phyloP scores from a whole-genome alignment of 371 early-diverging fungal species.

The Mucor indicus region DNA sequence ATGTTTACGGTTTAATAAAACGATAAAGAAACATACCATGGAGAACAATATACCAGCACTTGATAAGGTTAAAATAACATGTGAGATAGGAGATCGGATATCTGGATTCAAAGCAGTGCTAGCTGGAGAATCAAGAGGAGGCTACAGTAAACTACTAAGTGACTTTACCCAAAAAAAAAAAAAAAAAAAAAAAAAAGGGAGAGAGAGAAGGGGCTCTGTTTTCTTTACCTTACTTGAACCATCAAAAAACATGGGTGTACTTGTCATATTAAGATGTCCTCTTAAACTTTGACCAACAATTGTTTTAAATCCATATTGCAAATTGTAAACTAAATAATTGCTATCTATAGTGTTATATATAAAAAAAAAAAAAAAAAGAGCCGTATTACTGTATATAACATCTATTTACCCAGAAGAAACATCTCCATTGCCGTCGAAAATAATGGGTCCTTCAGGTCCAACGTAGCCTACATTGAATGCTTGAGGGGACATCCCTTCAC shows the following conservation, averaged over 20 bases:
- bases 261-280: constrained; percentile 41
- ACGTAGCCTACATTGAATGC: constrained; percentile 57
- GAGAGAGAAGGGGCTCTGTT: background rate
- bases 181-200: background rate
- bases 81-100: constrained; percentile 37
- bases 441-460: constrained; percentile 60
- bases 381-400: background rate
- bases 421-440: constrained; percentile 55
- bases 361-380: background rate
- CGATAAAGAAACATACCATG: constrained; percentile 28
- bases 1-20: constrained; percentile 37
- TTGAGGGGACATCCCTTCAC: constrained; percentile 35
- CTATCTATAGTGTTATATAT: constrained; percentile 15
- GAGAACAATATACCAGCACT: constrained; percentile 35
- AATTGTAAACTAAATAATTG: constrained; percentile 55
- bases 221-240: constrained; percentile 39
- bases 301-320: constrained; percentile 38
- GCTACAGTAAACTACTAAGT: constrained; percentile 11
- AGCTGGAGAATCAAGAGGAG: constrained; percentile 56
- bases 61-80: constrained; percentile 43
- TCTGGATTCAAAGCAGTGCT: constrained; percentile 49
- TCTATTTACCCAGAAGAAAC: constrained; percentile 50
- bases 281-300: constrained; percentile 47
- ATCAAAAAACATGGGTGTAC: constrained; percentile 51
- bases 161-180: background rate